Base-by-base conservation (phyloP, 1,284 basidiomycete genomes). In the Sporisorium graminicola region DNA sequence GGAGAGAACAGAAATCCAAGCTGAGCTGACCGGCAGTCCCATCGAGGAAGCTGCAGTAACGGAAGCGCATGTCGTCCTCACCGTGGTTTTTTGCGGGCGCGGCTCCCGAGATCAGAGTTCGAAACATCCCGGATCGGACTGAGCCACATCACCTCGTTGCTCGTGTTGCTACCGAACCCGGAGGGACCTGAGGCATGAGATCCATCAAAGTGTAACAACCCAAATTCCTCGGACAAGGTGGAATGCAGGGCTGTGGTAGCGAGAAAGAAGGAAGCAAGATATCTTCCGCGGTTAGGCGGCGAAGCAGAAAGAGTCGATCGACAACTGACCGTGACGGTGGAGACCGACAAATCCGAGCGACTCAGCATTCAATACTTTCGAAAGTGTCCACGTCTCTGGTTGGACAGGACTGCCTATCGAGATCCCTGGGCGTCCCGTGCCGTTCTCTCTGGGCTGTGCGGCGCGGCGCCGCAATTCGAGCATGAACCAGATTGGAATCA, bases 221-320 rank as follows among this genome's bases (percentile, higher is more conserved):
- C 27, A 26, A 27, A 49, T 10, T 31, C 2, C 27, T 31, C n/a
- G 47, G 16, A n/a, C 14, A 22, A n/a, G 26, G 16, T 31, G 9
- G 14, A n/a, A 18, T n/a, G 47, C 47, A n/a, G n/a, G 27, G 27
- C 1, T 18, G 16, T 49, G 47, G 27, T 49, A 27, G 47, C 16
- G n/a, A n/a, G 29, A 31, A 29, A 9, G 26, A 14, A 29, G 47
- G 27, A 12, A 16, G 26, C 27, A n/a, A 27, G n/a, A 31, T 16
- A 49, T 31, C 47, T 8, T 49, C 13, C 54, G 61, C 61, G 44
- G 6, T n/a, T 64, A 64, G 31, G 62, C 55, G 62, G 62, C 20
- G 62, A 52, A 52, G 37, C 37, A 42, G 37, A n/a, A 5, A 7
- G 1, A 35, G 22, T 53, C 31, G 55, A 51, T 64, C 55, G 47